Evolutionary conservation across 1,284 basidiomycete species (phyloP).

Genomic region (Pseudomicrostroma phylloplanum): DNA sequence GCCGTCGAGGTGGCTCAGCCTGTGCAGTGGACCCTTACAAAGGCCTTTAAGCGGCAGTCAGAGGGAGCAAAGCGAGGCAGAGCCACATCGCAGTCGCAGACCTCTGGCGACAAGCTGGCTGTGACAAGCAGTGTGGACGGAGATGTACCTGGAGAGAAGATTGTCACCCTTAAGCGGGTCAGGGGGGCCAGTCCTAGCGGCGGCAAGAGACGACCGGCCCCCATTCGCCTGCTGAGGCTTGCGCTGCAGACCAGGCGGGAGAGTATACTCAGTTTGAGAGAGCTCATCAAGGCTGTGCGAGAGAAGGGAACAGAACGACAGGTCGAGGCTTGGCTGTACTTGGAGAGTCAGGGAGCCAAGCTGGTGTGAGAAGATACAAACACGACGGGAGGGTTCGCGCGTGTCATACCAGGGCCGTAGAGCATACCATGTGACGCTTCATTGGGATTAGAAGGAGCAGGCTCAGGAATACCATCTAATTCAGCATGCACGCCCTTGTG

Average conservation of each 20-base stretch:
- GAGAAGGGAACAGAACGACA: neutral
- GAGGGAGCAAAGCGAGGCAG: neutral
- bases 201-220: neutral
- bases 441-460: too few relatives aligned
- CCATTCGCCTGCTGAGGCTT: neutral
- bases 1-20: slow-evolving; percentile 5
- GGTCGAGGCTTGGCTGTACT: neutral
- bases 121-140: neutral
- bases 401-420: too few relatives aligned
- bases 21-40: slow-evolving; percentile 3
- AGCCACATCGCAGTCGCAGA: neutral
- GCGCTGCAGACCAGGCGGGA: slow-evolving; percentile 1
- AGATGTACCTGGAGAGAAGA: neutral
- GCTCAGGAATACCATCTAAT: too few relatives aligned
- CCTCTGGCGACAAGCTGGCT: neutral
- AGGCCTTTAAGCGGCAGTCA: slow-evolving; percentile 1
- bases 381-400: neutral
- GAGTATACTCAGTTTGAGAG: neutral
- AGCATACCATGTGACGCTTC: too few relatives aligned
- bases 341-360: slow-evolving; percentile 4
- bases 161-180: neutral
- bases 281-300: neutral
- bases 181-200: neutral
- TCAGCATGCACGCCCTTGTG: too few relatives aligned
- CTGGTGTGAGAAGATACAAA: neutral